Evolutionary conservation across 164 flowering plant genomes (phyloP), one percentile per base, ranked within the genome.

Genomic region (Vitis riparia): DNA sequence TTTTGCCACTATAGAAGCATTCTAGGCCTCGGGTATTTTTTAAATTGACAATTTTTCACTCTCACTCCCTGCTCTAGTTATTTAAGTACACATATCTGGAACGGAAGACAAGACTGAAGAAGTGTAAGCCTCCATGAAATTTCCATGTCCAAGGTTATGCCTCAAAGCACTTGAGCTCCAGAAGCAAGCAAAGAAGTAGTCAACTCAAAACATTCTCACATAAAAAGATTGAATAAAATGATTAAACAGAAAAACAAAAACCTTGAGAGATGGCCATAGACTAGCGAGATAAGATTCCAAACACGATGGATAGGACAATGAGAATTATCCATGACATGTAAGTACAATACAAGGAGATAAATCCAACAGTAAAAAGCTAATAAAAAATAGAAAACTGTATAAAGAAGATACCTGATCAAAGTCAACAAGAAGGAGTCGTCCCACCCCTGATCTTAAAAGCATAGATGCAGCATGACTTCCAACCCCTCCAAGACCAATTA

Each of bases 391-490:
- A 51, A 53, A 37, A 10, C 12, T 27, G 29, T 15, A 12, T 0
- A 52, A 11, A 65, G 11, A 72, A 69, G 5, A 60, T 68, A 91
- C 99, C 97, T 95, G 99, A 71, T 95, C 99, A 83, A 95, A 95
- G 79, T 95, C 99, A 23, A 95, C 97, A 66, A 95, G 91, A 49
- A 89, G 92, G 32, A 95, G 91, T 79, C 82, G 86, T 47, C 98
- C 93, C 69, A 95, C 88, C 55, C 99, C 98, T 56, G 99, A 91
- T 75, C 99, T 87, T 85, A 95, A 79, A 80, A 93, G 95, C 98
- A 95, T 95, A 15, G 86, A 80, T 62, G 99, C 97, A 78, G 98
- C 98, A 84, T 95, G 99, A 71, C 99, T 95, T 57, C 99, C 99
- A 57, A 95, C 98, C 65, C 99, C 98, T 68, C 99, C 99, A 74